Percentiles rank a stretch among this genome's conserved stretches.
Evolutionary conservation across 768 basidiomycete genomes (phyloP).

Genomic region (Leucocoprinus sp.): DNA sequence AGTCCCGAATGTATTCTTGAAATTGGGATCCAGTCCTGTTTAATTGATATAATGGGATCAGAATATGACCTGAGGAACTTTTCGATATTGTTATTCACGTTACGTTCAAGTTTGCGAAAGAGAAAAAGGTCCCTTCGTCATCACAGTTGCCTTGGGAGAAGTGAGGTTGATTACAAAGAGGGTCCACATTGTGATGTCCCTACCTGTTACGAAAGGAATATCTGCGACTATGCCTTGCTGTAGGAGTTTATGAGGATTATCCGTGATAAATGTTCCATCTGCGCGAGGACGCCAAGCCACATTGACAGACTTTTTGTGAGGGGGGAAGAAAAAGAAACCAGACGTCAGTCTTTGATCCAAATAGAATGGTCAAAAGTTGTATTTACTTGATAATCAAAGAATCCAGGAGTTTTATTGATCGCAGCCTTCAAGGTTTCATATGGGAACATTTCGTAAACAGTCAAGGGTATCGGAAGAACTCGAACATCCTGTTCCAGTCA

Average conservation of each 20-base stretch:
- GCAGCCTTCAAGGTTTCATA: slow-evolving; percentile 33
- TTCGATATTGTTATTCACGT: too few relatives aligned
- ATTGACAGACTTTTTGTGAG: slow-evolving; percentile 35
- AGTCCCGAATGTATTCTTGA: slow-evolving; percentile 19
- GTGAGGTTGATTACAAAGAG: not conserved
- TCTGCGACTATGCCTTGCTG: slow-evolving; percentile 35
- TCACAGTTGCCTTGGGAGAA: slow-evolving; percentile 34
- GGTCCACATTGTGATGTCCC: not conserved
- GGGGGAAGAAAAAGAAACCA: not conserved
- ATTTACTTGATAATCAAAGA: slow-evolving; percentile 35
- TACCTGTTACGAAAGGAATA: slow-evolving; percentile 35
- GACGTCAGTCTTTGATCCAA: too few relatives aligned
- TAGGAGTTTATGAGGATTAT: slow-evolving; percentile 34
- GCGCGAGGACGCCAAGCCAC: slow-evolving; percentile 42
- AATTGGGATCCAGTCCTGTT: slow-evolving; percentile 14
- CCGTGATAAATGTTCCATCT: slow-evolving; percentile 41
- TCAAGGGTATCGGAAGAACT: slow-evolving; percentile 30
- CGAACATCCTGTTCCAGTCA: slow-evolving; percentile 32
- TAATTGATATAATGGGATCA: not conserved
- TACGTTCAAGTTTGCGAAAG: slow-evolving; percentile 32
- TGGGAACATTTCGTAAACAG: slow-evolving; percentile 34
- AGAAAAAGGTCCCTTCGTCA: slow-evolving; percentile 47
- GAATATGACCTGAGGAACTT: slow-evolving; percentile 9
- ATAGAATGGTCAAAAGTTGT: not conserved
- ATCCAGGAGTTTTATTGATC: slow-evolving; percentile 32